phyloP scores from a whole-genome alignment of 306 rosid species.

The Carpinus viminea region DNA sequence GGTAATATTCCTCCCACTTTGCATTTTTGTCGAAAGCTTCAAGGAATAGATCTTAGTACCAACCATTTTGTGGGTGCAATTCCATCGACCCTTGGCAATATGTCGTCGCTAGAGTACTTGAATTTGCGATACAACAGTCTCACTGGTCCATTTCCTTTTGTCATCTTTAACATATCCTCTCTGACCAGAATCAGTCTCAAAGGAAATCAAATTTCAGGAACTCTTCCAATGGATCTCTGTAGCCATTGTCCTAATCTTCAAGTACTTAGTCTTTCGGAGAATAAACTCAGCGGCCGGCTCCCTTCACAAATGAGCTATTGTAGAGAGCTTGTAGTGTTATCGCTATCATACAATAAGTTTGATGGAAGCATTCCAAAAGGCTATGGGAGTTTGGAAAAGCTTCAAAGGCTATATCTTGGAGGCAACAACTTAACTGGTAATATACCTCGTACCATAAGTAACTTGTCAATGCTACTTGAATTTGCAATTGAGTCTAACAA shows the following conservation, averaged over 20 bases:
- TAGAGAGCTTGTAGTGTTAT: neutral
- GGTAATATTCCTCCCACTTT: neutral
- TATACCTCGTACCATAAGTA: neutral
- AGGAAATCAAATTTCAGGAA: neutral
- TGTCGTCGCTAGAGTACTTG: neutral
- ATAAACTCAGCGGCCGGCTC: neutral
- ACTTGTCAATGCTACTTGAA: neutral
- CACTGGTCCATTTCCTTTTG: neutral
- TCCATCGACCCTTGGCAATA: neutral
- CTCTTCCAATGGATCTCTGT: constrained; percentile 2
- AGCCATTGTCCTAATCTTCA: neutral
- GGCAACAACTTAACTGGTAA: neutral
- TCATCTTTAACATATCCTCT: neutral
- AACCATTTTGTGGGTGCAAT: neutral
- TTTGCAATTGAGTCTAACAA: neutral
- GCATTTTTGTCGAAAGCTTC: neutral
- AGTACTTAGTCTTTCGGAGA: rapidly evolving
- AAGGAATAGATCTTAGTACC: rapidly evolving
- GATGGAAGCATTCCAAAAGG: neutral
- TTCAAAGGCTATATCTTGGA: neutral
- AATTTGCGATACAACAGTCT: neutral
- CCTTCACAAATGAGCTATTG: neutral
- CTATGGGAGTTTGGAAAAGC: neutral
- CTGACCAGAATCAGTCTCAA: neutral
- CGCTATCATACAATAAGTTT: neutral